A percentile compares a stretch with the other conserved stretches of the same genome.
These are phyloP conservation scores for Mortierella sp. DNA, from an alignment of 371 early-diverging fungal species.

Conservation along the genomic window DNA sequence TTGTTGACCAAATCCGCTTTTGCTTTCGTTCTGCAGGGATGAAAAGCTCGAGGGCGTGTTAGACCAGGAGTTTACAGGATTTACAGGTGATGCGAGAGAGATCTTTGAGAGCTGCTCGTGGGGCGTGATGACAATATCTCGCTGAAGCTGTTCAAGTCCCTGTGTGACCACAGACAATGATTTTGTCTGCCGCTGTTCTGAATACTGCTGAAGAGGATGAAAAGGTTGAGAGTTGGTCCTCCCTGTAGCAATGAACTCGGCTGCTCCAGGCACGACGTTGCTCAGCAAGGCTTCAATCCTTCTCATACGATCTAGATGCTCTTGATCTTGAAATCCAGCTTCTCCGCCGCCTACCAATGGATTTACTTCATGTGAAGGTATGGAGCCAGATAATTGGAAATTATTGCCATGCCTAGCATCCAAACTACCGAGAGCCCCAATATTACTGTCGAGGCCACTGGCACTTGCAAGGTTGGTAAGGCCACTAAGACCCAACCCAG, in stretches of 20 bases:
- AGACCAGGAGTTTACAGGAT: background rate
- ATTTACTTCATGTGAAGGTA: background rate
- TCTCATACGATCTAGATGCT: slow-evolving; percentile 41
- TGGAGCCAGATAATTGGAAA: background rate
- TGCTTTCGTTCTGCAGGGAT: slow-evolving; percentile 2
- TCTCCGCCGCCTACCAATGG: background rate
- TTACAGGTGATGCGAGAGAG: slow-evolving; percentile 26
- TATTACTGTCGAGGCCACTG: background rate
- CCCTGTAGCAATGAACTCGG: slow-evolving; percentile 40
- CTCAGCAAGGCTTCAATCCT: slow-evolving; percentile 36
- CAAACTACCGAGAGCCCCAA: background rate
- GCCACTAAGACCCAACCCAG: slow-evolving; percentile 22
- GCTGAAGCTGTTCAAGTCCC: slow-evolving; percentile 13
- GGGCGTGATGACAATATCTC: slow-evolving; percentile 28
- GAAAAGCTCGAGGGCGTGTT: background rate
- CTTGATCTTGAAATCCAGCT: slow-evolving; percentile 30
- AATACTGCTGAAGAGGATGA: background rate
- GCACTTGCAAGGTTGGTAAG: background rate
- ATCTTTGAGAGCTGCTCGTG: slow-evolving; percentile 31
- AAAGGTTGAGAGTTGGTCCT: background rate
- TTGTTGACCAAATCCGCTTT: background rate
- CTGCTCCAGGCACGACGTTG: slow-evolving; percentile 49
- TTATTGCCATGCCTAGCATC: background rate
- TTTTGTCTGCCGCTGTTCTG: background rate
- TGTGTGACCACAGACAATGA: slow-evolving; percentile 21